These are phyloP conservation scores for Powellomyces hirtus DNA, from an alignment of 192 early-diverging fungal genomes.

Conservation along the genomic window DNA sequence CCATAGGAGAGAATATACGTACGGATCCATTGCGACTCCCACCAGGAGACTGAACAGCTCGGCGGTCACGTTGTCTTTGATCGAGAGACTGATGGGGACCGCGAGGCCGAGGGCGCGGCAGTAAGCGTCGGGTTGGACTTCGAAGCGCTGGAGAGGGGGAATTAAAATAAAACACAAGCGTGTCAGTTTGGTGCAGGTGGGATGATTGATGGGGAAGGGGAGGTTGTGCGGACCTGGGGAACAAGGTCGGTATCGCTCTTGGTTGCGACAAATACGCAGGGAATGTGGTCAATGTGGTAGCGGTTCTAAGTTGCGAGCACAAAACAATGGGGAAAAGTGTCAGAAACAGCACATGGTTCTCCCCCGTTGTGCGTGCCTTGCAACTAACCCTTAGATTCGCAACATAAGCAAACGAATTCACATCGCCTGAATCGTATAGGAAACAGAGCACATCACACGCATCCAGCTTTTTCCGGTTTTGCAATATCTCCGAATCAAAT, in stretches of 20 bases:
- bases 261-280: conserved; percentile 90
- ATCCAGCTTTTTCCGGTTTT: conserved; percentile 83
- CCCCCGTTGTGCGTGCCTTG: no score
- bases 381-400: conserved; percentile 73
- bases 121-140: conserved; percentile 89
- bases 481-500: conserved; percentile 84
- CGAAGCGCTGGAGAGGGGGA: conserved; percentile 63
- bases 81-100: conserved; percentile 88
- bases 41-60: conserved; percentile 87
- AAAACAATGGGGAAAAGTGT: not conserved
- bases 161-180: no score
- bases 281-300: conserved; percentile 79
- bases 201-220: conserved; percentile 8
- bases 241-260: conserved; percentile 93
- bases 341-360: no score
- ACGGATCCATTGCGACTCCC: conserved; percentile 80
- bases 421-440: conserved; percentile 93
- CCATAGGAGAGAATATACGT: conserved; percentile 15
- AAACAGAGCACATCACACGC: conserved; percentile 89
- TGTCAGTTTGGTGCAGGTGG: not conserved
- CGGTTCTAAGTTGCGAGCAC: conserved; percentile 73
- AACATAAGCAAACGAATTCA: conserved; percentile 91
- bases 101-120: conserved; percentile 82
- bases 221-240: conserved; percentile 52
- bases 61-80: conserved; percentile 79